A percentile compares a stretch with the other conserved stretches of the same genome.
These are phyloP conservation scores for Daldinia loculata DNA, from an alignment of 495 filamentous ascomycete species.

Conservation along the genomic window DNA sequence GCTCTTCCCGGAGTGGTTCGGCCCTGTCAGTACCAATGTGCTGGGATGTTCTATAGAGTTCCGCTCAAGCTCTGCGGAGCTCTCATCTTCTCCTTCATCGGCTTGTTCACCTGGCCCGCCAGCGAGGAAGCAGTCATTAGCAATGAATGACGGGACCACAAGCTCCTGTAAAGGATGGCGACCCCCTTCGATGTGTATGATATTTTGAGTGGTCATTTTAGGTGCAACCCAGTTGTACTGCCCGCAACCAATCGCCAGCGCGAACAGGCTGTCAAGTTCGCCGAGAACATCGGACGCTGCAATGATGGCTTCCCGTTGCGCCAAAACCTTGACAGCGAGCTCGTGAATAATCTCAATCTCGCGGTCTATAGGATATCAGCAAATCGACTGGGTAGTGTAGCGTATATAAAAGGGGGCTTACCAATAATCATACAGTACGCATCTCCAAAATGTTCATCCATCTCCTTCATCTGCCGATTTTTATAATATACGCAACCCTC, in stretches of 20 bases:
- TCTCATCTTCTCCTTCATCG: constrained; percentile 18
- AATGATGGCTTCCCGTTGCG: constrained; percentile 72
- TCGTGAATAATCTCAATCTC: constrained; percentile 91
- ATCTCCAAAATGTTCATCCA: constrained; percentile 86
- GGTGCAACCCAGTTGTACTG: constrained; percentile 78
- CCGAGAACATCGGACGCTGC: constrained; percentile 79
- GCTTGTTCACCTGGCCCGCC: constrained; percentile 62
- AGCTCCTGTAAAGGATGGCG: constrained; percentile 91
- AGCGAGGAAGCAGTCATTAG: constrained; percentile 76
- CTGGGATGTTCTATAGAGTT: constrained; percentile 59
- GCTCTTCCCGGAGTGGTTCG: constrained; percentile 96
- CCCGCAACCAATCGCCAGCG: constrained; percentile 79
- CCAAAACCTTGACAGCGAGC: constrained; percentile 74
- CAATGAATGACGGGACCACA: constrained; percentile 83
- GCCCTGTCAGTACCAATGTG: constrained; percentile 87
- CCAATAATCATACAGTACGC: constrained; percentile 83
- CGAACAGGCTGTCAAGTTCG: constrained; percentile 88
- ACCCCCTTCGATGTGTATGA: constrained; percentile 81
- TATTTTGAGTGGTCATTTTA: constrained; percentile 72
- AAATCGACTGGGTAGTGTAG: neutral
- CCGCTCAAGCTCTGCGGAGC: constrained; percentile 17
- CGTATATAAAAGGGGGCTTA: constrained; percentile 50
- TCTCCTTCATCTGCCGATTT: constrained; percentile 80
- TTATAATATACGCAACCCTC: constrained; percentile 85
- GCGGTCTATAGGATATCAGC: constrained; percentile 66